phyloP scores from a whole-genome alignment of 2,329 filamentous ascomycete species.

The Talaromyces piceae region DNA sequence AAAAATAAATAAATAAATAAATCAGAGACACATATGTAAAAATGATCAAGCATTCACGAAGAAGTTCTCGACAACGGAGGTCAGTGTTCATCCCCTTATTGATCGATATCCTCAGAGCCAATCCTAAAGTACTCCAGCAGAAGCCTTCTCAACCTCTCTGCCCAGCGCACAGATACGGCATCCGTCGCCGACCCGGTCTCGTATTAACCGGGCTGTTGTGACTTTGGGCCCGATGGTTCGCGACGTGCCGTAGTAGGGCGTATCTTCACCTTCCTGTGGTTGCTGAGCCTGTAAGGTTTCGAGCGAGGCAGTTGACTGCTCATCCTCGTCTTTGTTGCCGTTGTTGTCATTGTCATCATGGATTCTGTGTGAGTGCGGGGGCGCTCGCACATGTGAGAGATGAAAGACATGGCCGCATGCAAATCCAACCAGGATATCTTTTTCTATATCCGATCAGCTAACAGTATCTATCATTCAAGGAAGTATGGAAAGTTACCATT shows the following conservation, averaged over 20 bases:
- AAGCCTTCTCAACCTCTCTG: slow-evolving; percentile 25
- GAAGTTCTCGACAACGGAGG: not conserved
- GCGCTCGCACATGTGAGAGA: slow-evolving; percentile 50
- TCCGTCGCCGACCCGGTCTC: slow-evolving; percentile 54
- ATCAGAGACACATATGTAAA: not conserved
- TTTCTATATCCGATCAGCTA: slow-evolving; percentile 30
- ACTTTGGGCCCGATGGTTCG: slow-evolving; percentile 76
- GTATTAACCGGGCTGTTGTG: slow-evolving; percentile 70
- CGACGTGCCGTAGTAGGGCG: slow-evolving; percentile 21
- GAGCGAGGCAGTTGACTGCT: slow-evolving; percentile 13
- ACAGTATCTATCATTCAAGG: not conserved
- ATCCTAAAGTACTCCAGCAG: slow-evolving; percentile 1
- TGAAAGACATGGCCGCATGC: slow-evolving; percentile 64
- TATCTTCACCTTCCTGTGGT: slow-evolving; percentile 10
- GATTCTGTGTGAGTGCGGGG: slow-evolving; percentile 18
- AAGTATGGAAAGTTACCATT: slow-evolving; percentile 25
- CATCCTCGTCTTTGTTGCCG: not conserved
- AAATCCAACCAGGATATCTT: slow-evolving; percentile 56
- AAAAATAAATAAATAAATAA: not conserved
- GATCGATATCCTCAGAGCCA: not conserved
- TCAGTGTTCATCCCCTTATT: not conserved
- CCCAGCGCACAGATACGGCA: slow-evolving; percentile 33
- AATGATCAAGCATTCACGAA: too few relatives aligned
- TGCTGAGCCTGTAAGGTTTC: slow-evolving; percentile 11
- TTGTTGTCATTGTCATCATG: not conserved